Evolutionary conservation across 129 eudicot genomes (phyloP).

Genomic region (Centella asiatica): DNA sequence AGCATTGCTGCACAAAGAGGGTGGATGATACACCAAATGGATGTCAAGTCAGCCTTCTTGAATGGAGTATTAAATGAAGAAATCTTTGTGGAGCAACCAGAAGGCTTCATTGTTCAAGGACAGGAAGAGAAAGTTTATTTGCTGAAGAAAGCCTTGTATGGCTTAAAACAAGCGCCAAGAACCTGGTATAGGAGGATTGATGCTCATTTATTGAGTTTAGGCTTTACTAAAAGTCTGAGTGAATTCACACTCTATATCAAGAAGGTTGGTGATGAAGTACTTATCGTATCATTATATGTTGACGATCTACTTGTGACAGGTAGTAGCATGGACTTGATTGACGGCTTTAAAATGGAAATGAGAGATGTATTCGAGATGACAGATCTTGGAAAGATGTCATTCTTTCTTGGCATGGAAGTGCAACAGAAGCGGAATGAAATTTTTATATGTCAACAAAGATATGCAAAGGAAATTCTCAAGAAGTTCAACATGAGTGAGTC

Average conservation of each 20-base stretch:
- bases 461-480: constrained; percentile 14
- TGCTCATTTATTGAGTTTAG: background rate
- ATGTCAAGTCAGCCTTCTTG: background rate
- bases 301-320: background rate
- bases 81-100: background rate
- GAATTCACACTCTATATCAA: no score
- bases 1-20: background rate
- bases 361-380: background rate
- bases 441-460: no score
- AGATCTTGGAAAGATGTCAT: constrained; percentile 1
- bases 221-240: background rate
- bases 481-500: constrained; percentile 16
- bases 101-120: background rate
- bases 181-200: background rate
- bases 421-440: background rate
- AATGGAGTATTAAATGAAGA: background rate
- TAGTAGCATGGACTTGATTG: no score
- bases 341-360: no score
- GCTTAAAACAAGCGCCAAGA: no score
- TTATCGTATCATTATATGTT: background rate
- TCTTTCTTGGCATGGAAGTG: constrained; percentile 26
- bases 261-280: background rate
- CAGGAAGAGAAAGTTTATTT: background rate
- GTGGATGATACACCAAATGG: background rate
- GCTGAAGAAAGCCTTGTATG: background rate